Evolutionary conservation across 2,329 filamentous ascomycete species (phyloP).

Genomic region (Didymella pinodella): DNA sequence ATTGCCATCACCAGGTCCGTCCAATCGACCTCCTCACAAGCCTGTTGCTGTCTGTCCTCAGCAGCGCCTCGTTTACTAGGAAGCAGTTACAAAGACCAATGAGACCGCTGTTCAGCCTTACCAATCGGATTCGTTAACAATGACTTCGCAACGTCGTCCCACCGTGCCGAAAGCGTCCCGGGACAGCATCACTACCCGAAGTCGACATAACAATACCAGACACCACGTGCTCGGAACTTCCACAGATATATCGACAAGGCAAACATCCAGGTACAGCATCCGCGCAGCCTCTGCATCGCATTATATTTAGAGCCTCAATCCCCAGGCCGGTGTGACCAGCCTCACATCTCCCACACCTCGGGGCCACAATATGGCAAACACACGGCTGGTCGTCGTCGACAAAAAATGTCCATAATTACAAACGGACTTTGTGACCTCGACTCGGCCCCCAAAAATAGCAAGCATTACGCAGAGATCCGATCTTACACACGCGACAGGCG

Average conservation of each 20-base stretch:
- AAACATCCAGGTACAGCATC: neutral
- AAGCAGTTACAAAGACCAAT: slow-evolving; percentile 3
- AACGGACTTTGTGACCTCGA: slow-evolving; percentile 7
- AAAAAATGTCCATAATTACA: slow-evolving; percentile 4
- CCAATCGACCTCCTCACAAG: slow-evolving; percentile 7
- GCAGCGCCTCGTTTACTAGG: slow-evolving; percentile 1
- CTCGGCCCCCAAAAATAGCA: slow-evolving; percentile 41
- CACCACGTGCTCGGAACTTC: slow-evolving; percentile 7
- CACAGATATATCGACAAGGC: slow-evolving; percentile 7
- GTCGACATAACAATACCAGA: neutral
- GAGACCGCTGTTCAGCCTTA: neutral
- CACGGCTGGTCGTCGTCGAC: neutral
- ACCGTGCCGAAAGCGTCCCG: slow-evolving; percentile 4
- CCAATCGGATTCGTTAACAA: neutral
- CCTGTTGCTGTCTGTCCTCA: slow-evolving; percentile 6
- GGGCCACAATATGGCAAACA: slow-evolving; percentile 5
- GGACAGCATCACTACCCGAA: slow-evolving; percentile 6
- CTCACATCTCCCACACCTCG: slow-evolving; percentile 14
- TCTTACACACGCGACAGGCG: slow-evolving; percentile 40
- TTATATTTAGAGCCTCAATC: slow-evolving; percentile 14
- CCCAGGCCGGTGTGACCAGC: slow-evolving; percentile 5
- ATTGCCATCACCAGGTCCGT: neutral
- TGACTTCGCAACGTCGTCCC: slow-evolving; percentile 1
- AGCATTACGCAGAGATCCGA: slow-evolving; percentile 14
- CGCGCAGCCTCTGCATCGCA: slow-evolving; percentile 3